Percentiles rank a stretch among this genome's conserved stretches.
These are phyloP conservation scores for Scutellaria galericulata DNA, from an alignment of 257 asterid genomes.

Conservation along the genomic window DNA sequence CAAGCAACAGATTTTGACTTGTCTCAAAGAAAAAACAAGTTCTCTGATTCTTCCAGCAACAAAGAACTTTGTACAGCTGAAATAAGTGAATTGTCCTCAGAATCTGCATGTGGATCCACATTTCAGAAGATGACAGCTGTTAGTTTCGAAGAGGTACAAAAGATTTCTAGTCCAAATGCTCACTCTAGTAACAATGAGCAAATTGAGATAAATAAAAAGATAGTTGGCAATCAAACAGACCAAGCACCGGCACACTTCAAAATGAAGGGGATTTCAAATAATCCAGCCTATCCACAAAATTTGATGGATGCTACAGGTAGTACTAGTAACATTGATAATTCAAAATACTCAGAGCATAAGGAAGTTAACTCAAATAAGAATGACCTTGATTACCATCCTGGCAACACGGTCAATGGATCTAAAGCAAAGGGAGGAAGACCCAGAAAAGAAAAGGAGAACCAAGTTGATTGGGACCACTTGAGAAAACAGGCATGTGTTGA, in stretches of 20 bases:
- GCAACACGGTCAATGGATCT: conserved; percentile 43
- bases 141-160: conserved; percentile 39
- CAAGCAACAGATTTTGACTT: conserved; percentile 40
- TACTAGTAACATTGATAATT: conserved; percentile 44
- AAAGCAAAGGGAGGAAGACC: conserved; percentile 52
- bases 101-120: conserved; percentile 57
- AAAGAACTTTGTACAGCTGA: conserved; percentile 50
- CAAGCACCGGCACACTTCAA: conserved; percentile 41
- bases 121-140: conserved; percentile 37
- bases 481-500: conserved; percentile 55
- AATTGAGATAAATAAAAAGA: conserved; percentile 33
- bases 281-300: conserved; percentile 38
- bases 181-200: conserved; percentile 43
- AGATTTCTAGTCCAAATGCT: conserved; percentile 44
- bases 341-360: conserved; percentile 49
- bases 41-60: conserved; percentile 23
- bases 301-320: conserved; percentile 52
- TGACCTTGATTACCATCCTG: conserved; percentile 32
- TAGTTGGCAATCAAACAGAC: conserved; percentile 38
- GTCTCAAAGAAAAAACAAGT: conserved; percentile 38
- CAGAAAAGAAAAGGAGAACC: conserved; percentile 59
- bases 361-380: conserved; percentile 53
- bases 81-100: conserved; percentile 67
- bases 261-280: conserved; percentile 45
- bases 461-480: conserved; percentile 74